Percentiles rank a stretch among this genome's conserved stretches.
phyloP scores from a whole-genome alignment of 2,329 filamentous ascomycete genomes.

The Hyphodiscus sp. region DNA sequence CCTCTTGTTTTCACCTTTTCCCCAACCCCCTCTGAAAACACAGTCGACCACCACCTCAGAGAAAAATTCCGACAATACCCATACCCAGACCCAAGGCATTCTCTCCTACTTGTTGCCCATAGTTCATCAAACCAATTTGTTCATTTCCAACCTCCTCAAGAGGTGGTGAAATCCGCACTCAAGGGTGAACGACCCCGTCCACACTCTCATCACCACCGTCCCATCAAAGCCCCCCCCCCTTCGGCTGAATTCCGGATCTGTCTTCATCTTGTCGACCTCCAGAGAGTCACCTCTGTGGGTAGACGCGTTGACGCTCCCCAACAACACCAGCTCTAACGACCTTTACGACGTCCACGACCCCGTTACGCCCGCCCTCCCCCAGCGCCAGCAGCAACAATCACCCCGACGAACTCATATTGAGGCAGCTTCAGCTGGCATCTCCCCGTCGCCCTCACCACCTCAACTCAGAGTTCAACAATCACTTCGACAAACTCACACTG shows the following conservation, averaged over 20 bases:
- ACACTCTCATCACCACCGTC: background rate
- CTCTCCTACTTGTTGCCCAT: background rate
- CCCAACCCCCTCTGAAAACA: conserved; percentile 8
- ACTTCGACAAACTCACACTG: conserved; percentile 27
- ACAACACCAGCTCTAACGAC: conserved; percentile 27
- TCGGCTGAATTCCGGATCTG: conserved; percentile 10
- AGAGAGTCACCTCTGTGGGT: conserved; percentile 9
- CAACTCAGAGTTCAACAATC: conserved; percentile 19
- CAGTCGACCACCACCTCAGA: conserved; percentile 4
- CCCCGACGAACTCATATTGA: conserved; percentile 28
- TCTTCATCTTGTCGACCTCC: conserved; percentile 26
- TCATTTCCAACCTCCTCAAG: background rate
- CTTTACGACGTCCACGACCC: conserved; percentile 30
- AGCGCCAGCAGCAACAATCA: conserved; percentile 28
- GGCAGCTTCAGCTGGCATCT: conserved; percentile 29
- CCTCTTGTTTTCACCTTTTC: conserved; percentile 9
- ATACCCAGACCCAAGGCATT: conserved; percentile 1
- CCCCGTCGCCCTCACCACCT: conserved; percentile 24
- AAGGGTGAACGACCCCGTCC: conserved; percentile 3
- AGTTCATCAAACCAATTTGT: background rate
- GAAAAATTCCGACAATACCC: conserved; percentile 1
- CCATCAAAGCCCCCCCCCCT: conserved; percentile 7
- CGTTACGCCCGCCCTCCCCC: conserved; percentile 22
- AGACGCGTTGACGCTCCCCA: conserved; percentile 29
- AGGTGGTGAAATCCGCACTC: conserved; percentile 6